These are phyloP conservation scores for Peronospora destructor DNA, from an alignment of 352 stramenopile species.

Conservation along the genomic window DNA sequence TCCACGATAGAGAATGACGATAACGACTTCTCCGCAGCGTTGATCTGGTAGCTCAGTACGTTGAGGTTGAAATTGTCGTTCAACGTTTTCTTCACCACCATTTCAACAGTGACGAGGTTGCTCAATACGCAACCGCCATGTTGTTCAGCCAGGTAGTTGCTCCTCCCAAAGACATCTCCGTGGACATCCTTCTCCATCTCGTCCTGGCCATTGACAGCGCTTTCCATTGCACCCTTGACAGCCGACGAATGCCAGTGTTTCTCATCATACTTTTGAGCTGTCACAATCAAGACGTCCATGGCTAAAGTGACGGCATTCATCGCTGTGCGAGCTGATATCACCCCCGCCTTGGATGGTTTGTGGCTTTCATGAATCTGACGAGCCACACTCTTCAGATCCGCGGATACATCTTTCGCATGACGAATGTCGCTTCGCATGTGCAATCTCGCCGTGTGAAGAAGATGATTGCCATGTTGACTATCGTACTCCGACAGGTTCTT, in stretches of 20 bases:
- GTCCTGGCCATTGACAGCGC: slow-evolving; percentile 2
- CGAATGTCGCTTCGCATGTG: slow-evolving; percentile 21
- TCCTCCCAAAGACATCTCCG: neutral
- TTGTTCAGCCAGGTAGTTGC: neutral
- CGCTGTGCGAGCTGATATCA: slow-evolving; percentile 13
- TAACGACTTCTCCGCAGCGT: slow-evolving; percentile 12
- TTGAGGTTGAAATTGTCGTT: slow-evolving; percentile 18
- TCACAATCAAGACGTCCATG: slow-evolving; percentile 13
- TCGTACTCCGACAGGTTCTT: slow-evolving; percentile 22
- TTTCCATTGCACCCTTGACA: slow-evolving; percentile 17
- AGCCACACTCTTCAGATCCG: slow-evolving; percentile 15
- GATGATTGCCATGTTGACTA: slow-evolving; percentile 12
- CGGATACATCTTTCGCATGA: slow-evolving; percentile 18
- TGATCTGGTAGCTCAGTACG: slow-evolving; percentile 21
- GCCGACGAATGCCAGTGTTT: slow-evolving; percentile 7
- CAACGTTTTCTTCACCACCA: slow-evolving; percentile 15
- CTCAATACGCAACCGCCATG: slow-evolving; percentile 2
- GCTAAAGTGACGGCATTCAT: slow-evolving; percentile 12
- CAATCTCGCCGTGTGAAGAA: slow-evolving; percentile 14
- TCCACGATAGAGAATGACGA: slow-evolving; percentile 5
- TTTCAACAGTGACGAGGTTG: slow-evolving; percentile 16
- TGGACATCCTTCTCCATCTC: neutral
- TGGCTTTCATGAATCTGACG: slow-evolving; percentile 16
- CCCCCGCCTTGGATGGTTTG: slow-evolving; percentile 10
- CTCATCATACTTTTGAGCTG: slow-evolving; percentile 18